Conservation (phyloP, 345 rosid genomes). For the Eucalyptus pumila region DNA sequence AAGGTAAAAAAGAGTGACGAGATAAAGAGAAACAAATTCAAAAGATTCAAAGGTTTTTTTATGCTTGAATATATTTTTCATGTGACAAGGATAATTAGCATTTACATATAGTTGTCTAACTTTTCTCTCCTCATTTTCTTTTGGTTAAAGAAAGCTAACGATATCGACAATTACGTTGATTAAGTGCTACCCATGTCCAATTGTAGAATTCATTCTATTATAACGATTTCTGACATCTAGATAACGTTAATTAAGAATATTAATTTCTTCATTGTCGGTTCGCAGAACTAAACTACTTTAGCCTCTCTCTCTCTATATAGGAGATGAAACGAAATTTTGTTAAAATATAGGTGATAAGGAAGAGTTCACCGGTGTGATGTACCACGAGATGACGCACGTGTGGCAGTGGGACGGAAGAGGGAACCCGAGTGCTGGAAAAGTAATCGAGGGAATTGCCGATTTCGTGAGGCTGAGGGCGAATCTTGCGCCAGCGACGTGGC, state of each 20-base stretch:
- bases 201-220: neutral
- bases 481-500: conserved; percentile 3
- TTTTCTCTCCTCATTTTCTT: neutral
- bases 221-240: neutral
- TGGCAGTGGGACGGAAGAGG: conserved; percentile 69
- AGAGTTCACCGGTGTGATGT: conserved; percentile 48
- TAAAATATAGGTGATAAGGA: neutral
- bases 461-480: conserved; percentile 55
- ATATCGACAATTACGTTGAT: neutral
- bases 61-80: neutral
- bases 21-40: neutral
- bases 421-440: conserved; percentile 12
- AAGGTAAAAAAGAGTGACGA: conserved; percentile 18
- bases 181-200: neutral
- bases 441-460: conserved; percentile 69
- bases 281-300: neutral
- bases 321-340: neutral
- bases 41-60: neutral
- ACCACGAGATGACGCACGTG: conserved; percentile 54
- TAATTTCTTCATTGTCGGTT: neutral
- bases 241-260: neutral
- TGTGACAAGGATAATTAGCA: neutral
- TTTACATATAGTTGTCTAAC: neutral
- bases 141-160: neutral
- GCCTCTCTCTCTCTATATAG: neutral